Evolutionary conservation across 768 basidiomycete species (phyloP), one percentile per base, ranked within the genome.

Genomic region (Clavulina sp.): DNA sequence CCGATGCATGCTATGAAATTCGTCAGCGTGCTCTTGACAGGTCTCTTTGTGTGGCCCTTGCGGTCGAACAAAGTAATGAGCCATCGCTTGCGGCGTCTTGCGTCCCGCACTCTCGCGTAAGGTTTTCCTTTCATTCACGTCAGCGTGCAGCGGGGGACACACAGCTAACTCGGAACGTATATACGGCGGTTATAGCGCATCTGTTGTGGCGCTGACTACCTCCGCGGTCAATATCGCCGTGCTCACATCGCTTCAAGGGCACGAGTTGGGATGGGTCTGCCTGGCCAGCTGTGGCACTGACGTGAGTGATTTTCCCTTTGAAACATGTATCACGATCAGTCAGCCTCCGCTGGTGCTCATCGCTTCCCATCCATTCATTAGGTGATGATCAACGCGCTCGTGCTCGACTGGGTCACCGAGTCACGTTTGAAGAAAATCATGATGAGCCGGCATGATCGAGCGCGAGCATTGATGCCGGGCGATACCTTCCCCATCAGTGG

Each of bases 181-280:
- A 38, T 30, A 21, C 1, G 4, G 5, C 26, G 5, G 33, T 23
- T 41, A 34, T 52, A 72, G 72, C 43, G 74, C 74, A 0, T 66
- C 75, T 0, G 56, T 62, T 21, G 63, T 72, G 21, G 70, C 73
- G 0, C 66, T 77, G 9, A 65, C 66, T 7, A 75, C 75, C 4
- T 74, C 73, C 7, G 67, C 70, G 53, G 55, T 59, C 50, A 70
- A 77, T 58, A 69, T 75, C 34, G 58, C 63, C 7, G 60, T 74
- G n/a, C 64, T 77, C 28, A 70, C 71, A 7, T 48, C 65, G 23
- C 51, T 71, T 59, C 63, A 74, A 41, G 74, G 74, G 4, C 57
- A 63, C 23, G 66, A 76, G 55, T 60, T 72, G 5, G 71, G 65
- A 4, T 74, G 70, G 72, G 65, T 75, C 4, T 73, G 72, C 57